phyloP scores from a whole-genome alignment of 306 rosid genomes.

The Rubus idaeus region DNA sequence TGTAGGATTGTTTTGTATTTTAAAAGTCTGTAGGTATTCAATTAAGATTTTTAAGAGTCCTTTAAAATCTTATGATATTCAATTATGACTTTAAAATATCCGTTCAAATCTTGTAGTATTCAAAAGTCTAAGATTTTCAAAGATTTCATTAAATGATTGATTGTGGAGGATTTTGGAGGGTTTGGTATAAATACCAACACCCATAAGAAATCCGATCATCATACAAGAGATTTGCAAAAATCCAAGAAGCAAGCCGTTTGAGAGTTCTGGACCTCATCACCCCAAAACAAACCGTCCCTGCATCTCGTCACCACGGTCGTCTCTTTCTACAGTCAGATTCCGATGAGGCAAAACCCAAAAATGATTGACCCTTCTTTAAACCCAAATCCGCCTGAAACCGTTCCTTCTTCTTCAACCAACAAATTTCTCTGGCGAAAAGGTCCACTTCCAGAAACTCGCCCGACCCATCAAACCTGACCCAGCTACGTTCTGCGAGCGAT shows the following conservation, averaged over 20 bases:
- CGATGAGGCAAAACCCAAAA: not conserved
- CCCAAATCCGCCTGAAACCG: constrained; percentile 21
- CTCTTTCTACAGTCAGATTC: constrained; percentile 43
- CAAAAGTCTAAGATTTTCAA: too few relatives aligned
- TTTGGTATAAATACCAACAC: too few relatives aligned
- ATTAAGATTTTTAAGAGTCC: too few relatives aligned
- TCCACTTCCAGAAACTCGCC: constrained; percentile 60
- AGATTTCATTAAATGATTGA: too few relatives aligned
- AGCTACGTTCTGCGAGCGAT: constrained; percentile 81
- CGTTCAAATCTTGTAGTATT: too few relatives aligned
- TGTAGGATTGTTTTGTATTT: too few relatives aligned
- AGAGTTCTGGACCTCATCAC: constrained; percentile 54
- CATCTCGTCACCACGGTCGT: constrained; percentile 42
- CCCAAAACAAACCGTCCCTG: constrained; percentile 27
- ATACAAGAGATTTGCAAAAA: not conserved
- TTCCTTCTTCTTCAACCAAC: constrained; percentile 13
- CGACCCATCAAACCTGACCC: constrained; percentile 66
- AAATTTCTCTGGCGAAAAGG: constrained; percentile 33
- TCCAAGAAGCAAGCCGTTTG: constrained; percentile 22
- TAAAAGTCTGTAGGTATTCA: too few relatives aligned
- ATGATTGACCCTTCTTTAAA: constrained; percentile 33
- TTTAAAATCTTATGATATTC: too few relatives aligned
- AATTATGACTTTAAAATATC: too few relatives aligned
- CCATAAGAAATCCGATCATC: too few relatives aligned
- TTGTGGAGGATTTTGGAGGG: too few relatives aligned